These are phyloP conservation scores for Verticillium albo-atrum DNA, from an alignment of 2,329 filamentous ascomycete species.

Conservation along the genomic window DNA sequence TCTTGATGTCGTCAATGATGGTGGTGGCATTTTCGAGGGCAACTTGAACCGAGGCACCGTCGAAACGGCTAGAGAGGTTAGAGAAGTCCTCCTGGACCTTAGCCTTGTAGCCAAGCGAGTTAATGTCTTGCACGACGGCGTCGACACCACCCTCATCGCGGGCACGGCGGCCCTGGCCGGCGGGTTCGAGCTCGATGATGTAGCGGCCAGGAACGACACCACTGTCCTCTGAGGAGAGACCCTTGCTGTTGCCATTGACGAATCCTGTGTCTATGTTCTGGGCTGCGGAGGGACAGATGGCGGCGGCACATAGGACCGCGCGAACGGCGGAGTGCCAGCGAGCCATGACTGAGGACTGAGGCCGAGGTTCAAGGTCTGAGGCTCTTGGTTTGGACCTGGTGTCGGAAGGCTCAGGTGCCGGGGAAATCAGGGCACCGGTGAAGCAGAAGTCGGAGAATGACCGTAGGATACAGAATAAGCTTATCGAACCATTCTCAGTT, in stretches of 20 bases:
- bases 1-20: constrained; percentile 3
- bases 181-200: constrained; percentile 7
- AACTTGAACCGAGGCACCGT: constrained; percentile 8
- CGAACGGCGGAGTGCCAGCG: neutral
- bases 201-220: constrained; percentile 2
- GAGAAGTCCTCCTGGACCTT: constrained; percentile 8
- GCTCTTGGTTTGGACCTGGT: neutral
- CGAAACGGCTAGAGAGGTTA: constrained; percentile 6
- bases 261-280: constrained; percentile 4
- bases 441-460: neutral
- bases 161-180: neutral
- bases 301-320: neutral
- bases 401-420: too few relatives aligned
- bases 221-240: neutral
- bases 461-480: neutral
- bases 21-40: constrained; percentile 1
- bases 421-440: neutral
- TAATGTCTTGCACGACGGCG: constrained; percentile 4
- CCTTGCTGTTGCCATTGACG: neutral
- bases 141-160: constrained; percentile 5
- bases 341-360: neutral
- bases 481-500: neutral
- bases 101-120: constrained; percentile 6
- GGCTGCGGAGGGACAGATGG: neutral
- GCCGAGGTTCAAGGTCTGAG: neutral